Evolutionary conservation across 352 stramenopile species (phyloP), one percentile per base, ranked within the genome.

Genomic region (Globisporangium cystogenes): DNA sequence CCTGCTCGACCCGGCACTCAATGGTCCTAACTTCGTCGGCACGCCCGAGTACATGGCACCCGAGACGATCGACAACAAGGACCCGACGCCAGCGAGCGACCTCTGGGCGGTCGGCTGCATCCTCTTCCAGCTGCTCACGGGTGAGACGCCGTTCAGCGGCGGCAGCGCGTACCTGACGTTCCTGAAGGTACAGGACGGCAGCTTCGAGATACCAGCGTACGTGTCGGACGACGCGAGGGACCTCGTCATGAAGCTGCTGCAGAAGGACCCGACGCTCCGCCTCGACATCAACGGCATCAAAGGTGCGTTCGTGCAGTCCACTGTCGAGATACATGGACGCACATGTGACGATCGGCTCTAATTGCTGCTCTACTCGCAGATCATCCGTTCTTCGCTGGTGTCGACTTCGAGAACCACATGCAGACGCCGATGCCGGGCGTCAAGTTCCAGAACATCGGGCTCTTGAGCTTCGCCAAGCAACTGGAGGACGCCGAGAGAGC

Each of bases 21-120:
- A 92, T 52, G 82, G 84, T 33, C 82, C 84, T 10, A 93, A 92
- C 59, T 95, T 95, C 55, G 84, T 95, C n/a, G 84, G 84, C 15
- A 94, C 84, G 11, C 84, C 84, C 26, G 84, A 95, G 68, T 95
- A 95, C 59, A 95, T 95, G 84, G 61, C 84, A 5, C 84, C 84
- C 4, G 84, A 95, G 60, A 90, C 82, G 23, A 86, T 95, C 26
- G 74, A 90, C 56, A 93, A 93, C 57, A 86, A 93, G 50, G 57
- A 84, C 1, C 72, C 76, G 14, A 81, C 66, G 7, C 59, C 57
- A 23, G 74, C 74, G 29, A 83, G 67, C 31, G 84, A 95, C 44
- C 59, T 89, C 24, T 95, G 84, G 84, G 78, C 84, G 1, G 59
- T 95, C 16, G 84, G 84, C 0, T 92, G 81, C 62, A 87, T 95